Base-by-base conservation (phyloP, 1,284 basidiomycete genomes). In the Microbotryum intermedium region DNA sequence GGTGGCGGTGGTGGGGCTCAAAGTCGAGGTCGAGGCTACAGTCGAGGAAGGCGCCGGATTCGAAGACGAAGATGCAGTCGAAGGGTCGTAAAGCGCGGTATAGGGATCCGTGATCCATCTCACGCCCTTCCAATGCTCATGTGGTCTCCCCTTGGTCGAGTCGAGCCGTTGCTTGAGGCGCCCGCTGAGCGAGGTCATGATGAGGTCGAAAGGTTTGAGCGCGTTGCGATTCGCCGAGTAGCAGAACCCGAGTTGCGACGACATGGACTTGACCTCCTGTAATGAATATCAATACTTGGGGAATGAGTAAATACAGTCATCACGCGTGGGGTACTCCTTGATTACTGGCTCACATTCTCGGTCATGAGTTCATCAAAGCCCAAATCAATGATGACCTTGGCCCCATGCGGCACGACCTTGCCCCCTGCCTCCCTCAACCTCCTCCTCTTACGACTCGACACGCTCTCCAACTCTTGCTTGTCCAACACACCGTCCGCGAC, bases 311-410 rank as follows among this genome's bases (percentile, higher is more conserved):
- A 26, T 10, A 46, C 18, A n/a, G 25, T 18, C 49, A 42, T 10
- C 18, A 26, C n/a, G 34, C 25, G n/a, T n/a, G n/a, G n/a, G n/a
- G n/a, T 28, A 46, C 21, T 10, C 23, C 34, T 20, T 34, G 20
- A 20, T 44, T 20, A 11, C 29, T 7, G 34, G 34, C 61, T 26
- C 73, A 92, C 93, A 79, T 91, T 92, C 58, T 92, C 90, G 52
- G 78, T 83, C 95, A 98, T 98, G 75, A 87, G 80, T 51, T 91
- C 84, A 74, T 99, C 95, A 73, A 98, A 99, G 3, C 86, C 90
- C 8, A 95, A 79, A 76, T 99, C 95, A 29, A 98, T 77, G 23
- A 95, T 83, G 2, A 98, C 80, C 42, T 81, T 82, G 10, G 88
- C 89, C 20, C 80, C 79, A 71, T 69, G 71, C 53, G 73, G 72